Base-by-base conservation (phyloP, 1,139 yeast genomes). In the Suhomyces bribrorum region DNA sequence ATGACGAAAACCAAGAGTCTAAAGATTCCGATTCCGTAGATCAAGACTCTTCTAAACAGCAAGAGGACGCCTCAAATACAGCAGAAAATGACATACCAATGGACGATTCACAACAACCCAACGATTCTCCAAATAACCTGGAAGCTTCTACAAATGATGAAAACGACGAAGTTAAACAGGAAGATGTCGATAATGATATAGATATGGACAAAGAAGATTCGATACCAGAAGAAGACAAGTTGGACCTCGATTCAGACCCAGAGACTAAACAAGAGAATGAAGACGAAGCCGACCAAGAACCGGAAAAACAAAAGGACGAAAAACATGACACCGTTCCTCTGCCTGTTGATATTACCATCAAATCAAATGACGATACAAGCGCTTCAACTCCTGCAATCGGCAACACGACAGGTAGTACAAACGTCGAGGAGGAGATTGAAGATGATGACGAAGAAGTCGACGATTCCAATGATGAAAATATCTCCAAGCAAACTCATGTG, bases 401-500 rank as follows among this genome's bases (percentile, higher is more conserved):
- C n/a, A n/a, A n/a, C n/a, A n/a, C n/a, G n/a, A n/a, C n/a, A n/a
- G n/a, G n/a, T n/a, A n/a, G n/a, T n/a, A n/a, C n/a, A n/a, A n/a
- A n/a, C n/a, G 26, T 31, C 14, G 31, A 37, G 32, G 36, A 31
- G 16, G 40, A 33, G 5, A 26, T 20, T 18, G 47, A 43, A 14
- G 31, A 26, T 11, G 26, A 18, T 8, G 40, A 34, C 15, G 47
- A 34, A 6, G 46, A 46, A 38, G 45, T 42, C 9, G 45, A 34
- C 3, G 43, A 27, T 3, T 35, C 29, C 3, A 37, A 40, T 18
- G 38, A 40, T 5, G 37, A 37, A 7, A 20, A 28, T 26, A 33
- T 40, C 9, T 38, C 29, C 34, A 61, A 72, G 41, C 98, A 92
- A 64, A 81, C 95, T 0, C 97, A 92, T 57, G 78, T 88, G 9